Base-by-base conservation (phyloP, 1,139 yeast species). In the Blastobotrys arbuscula region DNA sequence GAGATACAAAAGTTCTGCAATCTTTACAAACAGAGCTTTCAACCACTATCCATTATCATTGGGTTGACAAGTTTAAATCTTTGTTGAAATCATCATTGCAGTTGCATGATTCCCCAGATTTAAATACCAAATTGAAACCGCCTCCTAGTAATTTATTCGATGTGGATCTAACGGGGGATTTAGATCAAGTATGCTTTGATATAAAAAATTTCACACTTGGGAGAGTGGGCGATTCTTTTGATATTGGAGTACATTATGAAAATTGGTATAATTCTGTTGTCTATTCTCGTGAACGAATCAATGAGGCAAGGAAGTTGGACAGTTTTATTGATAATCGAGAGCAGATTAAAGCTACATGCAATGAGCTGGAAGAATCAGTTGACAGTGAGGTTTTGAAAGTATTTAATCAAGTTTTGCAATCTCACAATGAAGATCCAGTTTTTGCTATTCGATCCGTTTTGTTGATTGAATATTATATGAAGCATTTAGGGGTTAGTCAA, bases 21-120 rank as follows among this genome's bases (percentile, higher is more conserved):
- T 39, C 50, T 9, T 45, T 57, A 7, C 43, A 49, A 10, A 16
- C 33, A 18, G 24, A 20, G 53, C 50, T 55, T 45, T 49, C 49
- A 26, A 45, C 47, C 1, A 42, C 42, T 8, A 54, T 60, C 47
- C 52, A 54, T n/a, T 35, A 40, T 4, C 42, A 40, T 6, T 60
- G 64, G 64, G 44, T 39, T 8, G 41, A 31, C 8, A 49, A 56
- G 34, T 59, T 59, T 40, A 45, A 48, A 15, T 39, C 26, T 13
- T 36, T 58, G 30, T 26, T 55, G 42, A 19, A 42, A 42, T 48
- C 16, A 52, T 50, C 16, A 33, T 39, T 13, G 43, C 48, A 23
- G 12, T 16, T 31, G 23, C 20, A 5, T 39, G 16, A 16, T 23
- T 3, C 8, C 4, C 13, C 36, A 3, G 19, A 5, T 18, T 10